These are phyloP conservation scores for Scenedesmus sp. DNA, from an alignment of 163 green algal genomes.

Conservation along the genomic window DNA sequence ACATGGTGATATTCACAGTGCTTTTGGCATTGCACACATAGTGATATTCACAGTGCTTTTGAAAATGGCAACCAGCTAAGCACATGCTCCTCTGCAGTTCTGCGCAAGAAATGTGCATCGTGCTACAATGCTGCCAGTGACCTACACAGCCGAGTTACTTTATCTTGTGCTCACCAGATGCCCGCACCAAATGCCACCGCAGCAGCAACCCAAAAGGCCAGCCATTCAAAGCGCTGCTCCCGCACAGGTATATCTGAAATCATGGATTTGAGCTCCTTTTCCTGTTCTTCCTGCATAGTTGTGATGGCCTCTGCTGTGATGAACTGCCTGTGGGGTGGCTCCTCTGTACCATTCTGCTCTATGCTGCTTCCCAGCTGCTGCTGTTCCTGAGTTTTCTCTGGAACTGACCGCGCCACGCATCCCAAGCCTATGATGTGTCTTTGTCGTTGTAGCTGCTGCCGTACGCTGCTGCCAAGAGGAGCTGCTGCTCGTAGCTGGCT, in stretches of 20 bases:
- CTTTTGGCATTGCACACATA: too few species aligned
- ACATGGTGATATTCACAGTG: too few species aligned
- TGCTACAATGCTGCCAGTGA: too few species aligned
- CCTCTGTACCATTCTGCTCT: neutral
- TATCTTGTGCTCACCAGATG: conserved; percentile 71
- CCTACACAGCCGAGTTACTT: too few species aligned
- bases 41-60: too few species aligned
- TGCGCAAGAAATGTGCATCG: too few species aligned
- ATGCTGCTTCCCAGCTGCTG: conserved; percentile 36
- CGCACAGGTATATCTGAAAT: conserved; percentile 52
- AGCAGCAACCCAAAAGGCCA: conserved; percentile 72
- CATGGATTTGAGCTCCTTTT: conserved; percentile 49
- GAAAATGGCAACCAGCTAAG: too few species aligned
- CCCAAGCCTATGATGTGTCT: neutral
- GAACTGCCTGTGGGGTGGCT: conserved; percentile 5
- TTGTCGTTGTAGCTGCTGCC: neutral
- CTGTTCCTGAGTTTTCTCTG: conserved; percentile 37
- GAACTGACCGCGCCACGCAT: neutral
- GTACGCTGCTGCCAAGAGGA: neutral
- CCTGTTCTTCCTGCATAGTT: conserved; percentile 60
- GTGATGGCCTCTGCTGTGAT: conserved; percentile 25
- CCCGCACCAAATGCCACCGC: conserved; percentile 77
- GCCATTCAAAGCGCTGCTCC: conserved; percentile 66
- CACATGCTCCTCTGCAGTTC: too few species aligned
- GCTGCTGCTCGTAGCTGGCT: neutral